These are phyloP conservation scores for Dryas octopetala DNA, from an alignment of 306 rosid genomes.

Conservation along the genomic window DNA sequence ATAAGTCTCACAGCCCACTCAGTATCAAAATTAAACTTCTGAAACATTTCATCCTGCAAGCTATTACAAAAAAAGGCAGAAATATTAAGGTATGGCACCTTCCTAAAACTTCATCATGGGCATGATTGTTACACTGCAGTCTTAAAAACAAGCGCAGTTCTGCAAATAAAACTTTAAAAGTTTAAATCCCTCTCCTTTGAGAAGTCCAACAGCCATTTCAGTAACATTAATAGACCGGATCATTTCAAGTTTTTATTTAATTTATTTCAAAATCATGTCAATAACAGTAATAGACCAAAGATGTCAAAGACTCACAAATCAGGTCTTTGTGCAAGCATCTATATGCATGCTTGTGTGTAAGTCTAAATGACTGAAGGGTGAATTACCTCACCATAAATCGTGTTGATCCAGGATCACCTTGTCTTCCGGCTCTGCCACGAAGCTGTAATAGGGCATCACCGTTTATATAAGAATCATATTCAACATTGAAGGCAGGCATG, in stretches of 20 bases:
- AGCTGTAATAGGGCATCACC: conserved; percentile 53
- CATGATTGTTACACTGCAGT: neutral
- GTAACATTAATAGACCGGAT: too few species aligned
- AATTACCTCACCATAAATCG: conserved; percentile 97
- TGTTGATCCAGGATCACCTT: conserved; percentile 98
- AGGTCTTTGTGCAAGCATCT: neutral
- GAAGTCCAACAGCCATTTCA: neutral
- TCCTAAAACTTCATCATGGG: neutral
- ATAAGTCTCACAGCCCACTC: conserved; percentile 97
- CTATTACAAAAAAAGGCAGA: conserved; percentile 46
- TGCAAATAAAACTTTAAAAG: neutral
- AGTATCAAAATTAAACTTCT: conserved; percentile 90
- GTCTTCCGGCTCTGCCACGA: conserved; percentile 99
- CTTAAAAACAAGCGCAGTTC: neutral
- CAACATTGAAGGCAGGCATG: conserved; percentile 6
- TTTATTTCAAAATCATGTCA: neutral
- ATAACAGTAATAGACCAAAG: neutral
- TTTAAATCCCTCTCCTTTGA: neutral
- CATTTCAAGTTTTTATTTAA: neutral
- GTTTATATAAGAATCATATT: conserved; percentile 20
- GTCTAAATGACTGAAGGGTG: neutral
- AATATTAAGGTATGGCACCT: conserved; percentile 20
- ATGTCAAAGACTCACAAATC: neutral
- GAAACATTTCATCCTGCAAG: conserved; percentile 99
- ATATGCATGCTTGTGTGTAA: neutral